Evolutionary conservation across 441 rosid genomes (phyloP), one percentile per base, ranked within the genome.

Genomic region (Populus tomentosa): DNA sequence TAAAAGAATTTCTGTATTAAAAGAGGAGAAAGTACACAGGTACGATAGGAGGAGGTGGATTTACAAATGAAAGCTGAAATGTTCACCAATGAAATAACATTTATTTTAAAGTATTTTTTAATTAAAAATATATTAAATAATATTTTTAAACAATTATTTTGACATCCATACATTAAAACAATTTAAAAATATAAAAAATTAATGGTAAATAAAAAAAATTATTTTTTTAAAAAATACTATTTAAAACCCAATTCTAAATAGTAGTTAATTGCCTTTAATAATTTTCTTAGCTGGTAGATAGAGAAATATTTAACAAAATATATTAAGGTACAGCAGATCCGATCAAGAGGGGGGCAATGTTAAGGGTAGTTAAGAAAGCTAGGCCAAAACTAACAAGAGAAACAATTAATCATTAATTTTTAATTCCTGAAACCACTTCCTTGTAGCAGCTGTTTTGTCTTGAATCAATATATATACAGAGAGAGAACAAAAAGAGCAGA

Each of bases 401-500:
- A 50, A 56, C 20, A 61, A 63, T 30, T 6, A 46, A 80, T 75
- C 75, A 69, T 85, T 69, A 24, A 36, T 63, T 62, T 33, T 59
- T 65, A 36, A 23, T 77, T 77, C 75, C 61, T 59, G 26, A 75
- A 78, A 69, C 73, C 66, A 33, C 30, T 65, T 46, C 30, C 69
- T 59, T 33, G 66, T 35, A 46, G 71, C 71, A 75, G 53, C 70
- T 78, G 64, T 13, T 82, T 67, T 82, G 84, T 73, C 82, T 73
- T 26, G 69, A 78, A 77, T 76, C 77, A 59, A 42, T 16, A 14
- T 20, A 64, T 59, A 61, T 33, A 32, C 33, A 33, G 36, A 33
- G 36, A 33, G n/a, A 64, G 28, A 67, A 80, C 84, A 78, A 77
- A 80, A 77, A 53, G 77, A 71, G 80, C 75, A 30, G 50, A 79